phyloP scores from a whole-genome alignment of 306 rosid genomes.

The Hippophae rhamnoides region DNA sequence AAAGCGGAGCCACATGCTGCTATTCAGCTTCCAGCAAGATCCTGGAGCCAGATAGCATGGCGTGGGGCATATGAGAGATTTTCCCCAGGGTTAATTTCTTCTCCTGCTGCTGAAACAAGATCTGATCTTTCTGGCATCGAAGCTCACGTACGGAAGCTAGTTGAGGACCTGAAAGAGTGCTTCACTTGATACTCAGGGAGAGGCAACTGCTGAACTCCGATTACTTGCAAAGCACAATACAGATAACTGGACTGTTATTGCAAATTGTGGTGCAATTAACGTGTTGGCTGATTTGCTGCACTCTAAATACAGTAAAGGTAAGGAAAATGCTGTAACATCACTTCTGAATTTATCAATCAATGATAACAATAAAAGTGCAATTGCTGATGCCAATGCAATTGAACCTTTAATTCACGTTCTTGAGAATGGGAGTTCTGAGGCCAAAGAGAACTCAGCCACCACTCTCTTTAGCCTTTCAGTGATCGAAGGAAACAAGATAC shows the following conservation, averaged over 20 bases:
- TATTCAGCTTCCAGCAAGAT: constrained; percentile 34
- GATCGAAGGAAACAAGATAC: constrained; percentile 80
- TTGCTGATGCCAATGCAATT: constrained; percentile 76
- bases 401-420: constrained; percentile 87
- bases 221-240: constrained; percentile 73
- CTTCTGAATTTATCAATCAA: constrained; percentile 89
- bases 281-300: constrained; percentile 61
- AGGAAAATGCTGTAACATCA: constrained; percentile 94
- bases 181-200: constrained; percentile 63
- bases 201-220: constrained; percentile 65
- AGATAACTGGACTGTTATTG: constrained; percentile 89
- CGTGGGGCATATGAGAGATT: constrained; percentile 58
- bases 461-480: constrained; percentile 93
- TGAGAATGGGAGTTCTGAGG: constrained; percentile 83
- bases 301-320: constrained; percentile 48
- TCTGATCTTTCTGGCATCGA: constrained; percentile 71
- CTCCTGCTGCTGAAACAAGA: constrained; percentile 49
- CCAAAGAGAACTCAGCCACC: constrained; percentile 95
- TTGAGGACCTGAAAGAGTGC: constrained; percentile 53
- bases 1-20: constrained; percentile 45
- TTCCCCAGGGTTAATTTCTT: constrained; percentile 45
- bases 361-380: constrained; percentile 70
- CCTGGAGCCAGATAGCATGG: constrained; percentile 50
- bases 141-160: constrained; percentile 55
- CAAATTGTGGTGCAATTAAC: constrained; percentile 69